Conservation (phyloP, 2,329 filamentous ascomycete genomes). For the Paraphoma sp. region DNA sequence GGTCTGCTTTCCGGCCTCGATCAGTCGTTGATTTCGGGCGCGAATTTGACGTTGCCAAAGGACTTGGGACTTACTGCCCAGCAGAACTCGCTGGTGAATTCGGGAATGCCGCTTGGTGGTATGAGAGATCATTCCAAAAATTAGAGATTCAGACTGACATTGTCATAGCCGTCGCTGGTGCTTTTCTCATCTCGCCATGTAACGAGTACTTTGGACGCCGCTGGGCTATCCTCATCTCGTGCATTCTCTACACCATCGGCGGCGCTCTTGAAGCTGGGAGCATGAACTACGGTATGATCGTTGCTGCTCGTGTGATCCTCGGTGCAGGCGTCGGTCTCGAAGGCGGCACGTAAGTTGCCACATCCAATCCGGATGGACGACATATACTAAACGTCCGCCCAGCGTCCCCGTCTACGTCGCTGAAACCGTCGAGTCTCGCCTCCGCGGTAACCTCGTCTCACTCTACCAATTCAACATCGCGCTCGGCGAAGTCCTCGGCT, state of each 20-base stretch:
- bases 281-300: constrained; percentile 74
- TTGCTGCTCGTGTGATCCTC: constrained; percentile 71
- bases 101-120: constrained; percentile 71
- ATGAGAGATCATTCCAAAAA: constrained; percentile 1
- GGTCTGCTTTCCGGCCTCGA: constrained; percentile 75
- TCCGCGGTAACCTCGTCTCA: constrained; percentile 75
- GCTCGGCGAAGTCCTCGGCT: constrained; percentile 75
- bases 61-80: constrained; percentile 62
- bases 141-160: constrained; percentile 4
- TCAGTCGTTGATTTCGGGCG: constrained; percentile 75
- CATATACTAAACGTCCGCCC: no score
- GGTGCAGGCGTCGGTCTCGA: constrained; percentile 75
- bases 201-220: constrained; percentile 73
- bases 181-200: constrained; percentile 68
- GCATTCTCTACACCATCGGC: constrained; percentile 73
- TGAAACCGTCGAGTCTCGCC: constrained; percentile 70
- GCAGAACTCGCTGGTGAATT: constrained; percentile 71
- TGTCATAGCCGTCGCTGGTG: constrained; percentile 67
- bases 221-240: constrained; percentile 73
- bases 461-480: constrained; percentile 80
- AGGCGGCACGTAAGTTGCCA: constrained; percentile 62
- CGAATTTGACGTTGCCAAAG: constrained; percentile 69
- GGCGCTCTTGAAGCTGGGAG: constrained; percentile 72
- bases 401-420: constrained; percentile 74
- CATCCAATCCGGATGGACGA: no score